These are phyloP conservation scores for Polymyxa betae DNA, from an alignment of 208 protist species.

Conservation along the genomic window DNA sequence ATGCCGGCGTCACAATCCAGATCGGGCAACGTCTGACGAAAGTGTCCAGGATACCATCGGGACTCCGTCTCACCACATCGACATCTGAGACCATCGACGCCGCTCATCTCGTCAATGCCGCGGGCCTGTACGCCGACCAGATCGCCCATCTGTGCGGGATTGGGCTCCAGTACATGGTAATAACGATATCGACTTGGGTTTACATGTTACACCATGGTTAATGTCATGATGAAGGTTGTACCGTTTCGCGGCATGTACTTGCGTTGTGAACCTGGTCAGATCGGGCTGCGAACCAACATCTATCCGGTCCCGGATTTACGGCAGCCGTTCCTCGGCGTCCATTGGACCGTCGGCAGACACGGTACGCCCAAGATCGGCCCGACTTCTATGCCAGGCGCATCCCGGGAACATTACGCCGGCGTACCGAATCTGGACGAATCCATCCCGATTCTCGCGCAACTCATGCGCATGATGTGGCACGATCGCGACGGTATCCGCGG, in stretches of 20 bases:
- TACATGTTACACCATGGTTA: not conserved
- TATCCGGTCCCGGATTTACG: not conserved
- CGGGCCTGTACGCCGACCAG: conserved; percentile 12
- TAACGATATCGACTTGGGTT: conserved; percentile 3
- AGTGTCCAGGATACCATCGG: not conserved
- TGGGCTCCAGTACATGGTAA: not conserved
- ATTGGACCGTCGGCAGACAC: not conserved
- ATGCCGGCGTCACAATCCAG: conserved; percentile 10
- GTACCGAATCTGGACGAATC: not conserved
- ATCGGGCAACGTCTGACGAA: not conserved
- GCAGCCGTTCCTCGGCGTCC: conserved; percentile 28
- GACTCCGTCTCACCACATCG: not conserved
- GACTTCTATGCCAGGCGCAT: not conserved
- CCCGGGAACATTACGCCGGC: not conserved
- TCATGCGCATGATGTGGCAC: not conserved
- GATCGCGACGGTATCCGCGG: not conserved
- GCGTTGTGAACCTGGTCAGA: not conserved
- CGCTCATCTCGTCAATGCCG: conserved; percentile 31
- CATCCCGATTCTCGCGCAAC: not conserved
- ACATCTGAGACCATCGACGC: not conserved
- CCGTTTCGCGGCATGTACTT: conserved; percentile 2
- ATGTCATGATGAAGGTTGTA: not conserved
- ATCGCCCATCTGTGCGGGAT: not conserved
- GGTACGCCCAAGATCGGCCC: not conserved
- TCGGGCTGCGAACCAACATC: not conserved